These are phyloP conservation scores for Ustilago loliicola DNA, from an alignment of 1,284 basidiomycete genomes.

Conservation along the genomic window DNA sequence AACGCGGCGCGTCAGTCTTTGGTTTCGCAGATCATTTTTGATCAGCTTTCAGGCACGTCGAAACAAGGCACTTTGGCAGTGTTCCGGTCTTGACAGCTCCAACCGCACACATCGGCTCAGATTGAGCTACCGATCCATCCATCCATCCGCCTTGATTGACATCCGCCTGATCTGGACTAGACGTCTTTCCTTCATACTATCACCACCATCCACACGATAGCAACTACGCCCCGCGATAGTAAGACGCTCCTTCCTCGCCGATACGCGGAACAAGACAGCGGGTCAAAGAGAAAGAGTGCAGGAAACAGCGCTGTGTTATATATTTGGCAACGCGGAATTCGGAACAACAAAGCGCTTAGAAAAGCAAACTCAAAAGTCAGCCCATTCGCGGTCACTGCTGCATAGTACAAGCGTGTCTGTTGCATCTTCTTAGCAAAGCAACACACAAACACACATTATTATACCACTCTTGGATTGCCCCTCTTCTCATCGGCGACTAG, in stretches of 20 bases:
- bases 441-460: slow-evolving; percentile 11
- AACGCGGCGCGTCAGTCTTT: slow-evolving; percentile 20
- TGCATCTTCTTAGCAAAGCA: slow-evolving; percentile 28
- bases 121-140: slow-evolving; percentile 8
- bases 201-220: slow-evolving; percentile 3
- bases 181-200: neutral
- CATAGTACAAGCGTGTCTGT: neutral
- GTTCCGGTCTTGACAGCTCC: neutral
- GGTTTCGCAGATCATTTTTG: slow-evolving; percentile 4
- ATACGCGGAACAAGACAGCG: neutral
- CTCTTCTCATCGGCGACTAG: slow-evolving; percentile 3
- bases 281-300: slow-evolving; percentile 6
- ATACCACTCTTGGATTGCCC: neutral
- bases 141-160: slow-evolving; percentile 9
- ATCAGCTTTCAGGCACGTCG: neutral
- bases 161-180: neutral
- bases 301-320: slow-evolving; percentile 4
- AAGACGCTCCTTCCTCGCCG: neutral
- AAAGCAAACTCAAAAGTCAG: slow-evolving; percentile 27
- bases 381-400: slow-evolving; percentile 17
- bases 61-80: neutral
- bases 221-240: neutral
- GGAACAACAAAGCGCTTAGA: slow-evolving; percentile 9
- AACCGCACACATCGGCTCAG: neutral
- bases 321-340: slow-evolving; percentile 35